phyloP scores from a whole-genome alignment of 805 yeast genomes.

The Kodamaea kakaduensis region DNA sequence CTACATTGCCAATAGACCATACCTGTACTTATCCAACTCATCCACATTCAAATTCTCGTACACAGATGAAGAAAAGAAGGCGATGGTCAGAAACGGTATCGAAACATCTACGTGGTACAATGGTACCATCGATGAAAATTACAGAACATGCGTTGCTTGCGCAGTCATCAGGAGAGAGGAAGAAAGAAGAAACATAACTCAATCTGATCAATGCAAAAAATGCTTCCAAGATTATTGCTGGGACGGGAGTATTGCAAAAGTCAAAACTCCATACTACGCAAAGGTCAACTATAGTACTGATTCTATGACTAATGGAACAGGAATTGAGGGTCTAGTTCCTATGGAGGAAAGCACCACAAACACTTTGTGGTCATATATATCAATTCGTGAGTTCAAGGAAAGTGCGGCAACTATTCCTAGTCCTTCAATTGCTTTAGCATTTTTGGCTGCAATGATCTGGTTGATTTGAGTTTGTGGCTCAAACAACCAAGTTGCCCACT shows the following conservation, averaged over 20 bases:
- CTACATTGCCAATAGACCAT: conserved; percentile 73
- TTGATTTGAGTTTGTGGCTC: too few relatives aligned
- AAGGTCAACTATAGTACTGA: conserved; percentile 2
- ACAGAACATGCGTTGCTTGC: conserved; percentile 75
- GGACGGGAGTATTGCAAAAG: conserved; percentile 43
- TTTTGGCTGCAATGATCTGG: not conserved
- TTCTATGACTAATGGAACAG: conserved; percentile 4
- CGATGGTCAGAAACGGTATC: conserved; percentile 70
- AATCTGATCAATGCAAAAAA: conserved; percentile 63
- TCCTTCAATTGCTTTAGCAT: not conserved
- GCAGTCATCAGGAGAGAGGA: conserved; percentile 76
- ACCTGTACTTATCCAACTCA: conserved; percentile 62
- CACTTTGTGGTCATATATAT: not conserved
- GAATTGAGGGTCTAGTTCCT: not conserved
- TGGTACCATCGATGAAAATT: conserved; percentile 62
- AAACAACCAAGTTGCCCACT: too few relatives aligned
- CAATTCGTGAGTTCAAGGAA: conserved; percentile 2
- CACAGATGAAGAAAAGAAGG: conserved; percentile 49
- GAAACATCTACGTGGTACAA: conserved; percentile 64
- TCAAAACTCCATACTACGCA: not conserved
- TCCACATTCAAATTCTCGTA: conserved; percentile 68
- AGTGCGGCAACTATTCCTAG: not conserved
- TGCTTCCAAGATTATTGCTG: conserved; percentile 79
- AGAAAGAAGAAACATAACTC: conserved; percentile 58
- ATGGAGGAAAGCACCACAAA: not conserved